Conservation (phyloP, 306 rosid species). For the Prinsepia uniflora region DNA sequence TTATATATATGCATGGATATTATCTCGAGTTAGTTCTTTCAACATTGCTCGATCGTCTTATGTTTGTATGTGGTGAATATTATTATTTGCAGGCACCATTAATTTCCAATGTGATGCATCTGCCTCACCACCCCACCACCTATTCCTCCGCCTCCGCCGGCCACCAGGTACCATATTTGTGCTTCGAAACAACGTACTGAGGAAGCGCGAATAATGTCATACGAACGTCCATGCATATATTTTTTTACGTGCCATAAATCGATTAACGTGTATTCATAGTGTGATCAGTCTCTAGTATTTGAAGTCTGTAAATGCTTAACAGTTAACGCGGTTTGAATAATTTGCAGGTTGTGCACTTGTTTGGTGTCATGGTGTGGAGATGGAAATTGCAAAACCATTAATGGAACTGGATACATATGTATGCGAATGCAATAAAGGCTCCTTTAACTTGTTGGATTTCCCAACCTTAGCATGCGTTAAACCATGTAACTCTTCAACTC, state of each 20-base stretch:
- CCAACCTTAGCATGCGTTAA: constrained; percentile 27
- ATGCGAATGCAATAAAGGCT: constrained; percentile 39
- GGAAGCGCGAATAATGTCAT: not conserved
- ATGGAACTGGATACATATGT: constrained; percentile 26
- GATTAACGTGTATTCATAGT: too few relatives aligned
- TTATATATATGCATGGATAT: not conserved
- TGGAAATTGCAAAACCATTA: constrained; percentile 27
- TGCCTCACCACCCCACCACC: constrained; percentile 17
- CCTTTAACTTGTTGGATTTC: constrained; percentile 18
- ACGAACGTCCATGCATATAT: not conserved
- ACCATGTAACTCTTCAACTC: constrained; percentile 31
- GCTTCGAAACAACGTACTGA: not conserved
- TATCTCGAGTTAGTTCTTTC: not conserved
- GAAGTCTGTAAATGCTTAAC: too few relatives aligned
- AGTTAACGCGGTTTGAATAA: too few relatives aligned
- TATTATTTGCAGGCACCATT: constrained; percentile 27
- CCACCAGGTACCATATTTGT: not conserved
- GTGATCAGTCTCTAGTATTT: too few relatives aligned
- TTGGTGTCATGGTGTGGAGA: constrained; percentile 45
- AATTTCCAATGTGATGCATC: constrained; percentile 22
- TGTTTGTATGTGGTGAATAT: not conserved
- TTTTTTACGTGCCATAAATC: not conserved
- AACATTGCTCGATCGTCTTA: too few relatives aligned
- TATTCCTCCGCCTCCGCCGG: constrained; percentile 1
- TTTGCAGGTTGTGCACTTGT: constrained; percentile 29